phyloP scores from a whole-genome alignment of 2,329 filamentous ascomycete genomes.

The Venturia effusa region DNA sequence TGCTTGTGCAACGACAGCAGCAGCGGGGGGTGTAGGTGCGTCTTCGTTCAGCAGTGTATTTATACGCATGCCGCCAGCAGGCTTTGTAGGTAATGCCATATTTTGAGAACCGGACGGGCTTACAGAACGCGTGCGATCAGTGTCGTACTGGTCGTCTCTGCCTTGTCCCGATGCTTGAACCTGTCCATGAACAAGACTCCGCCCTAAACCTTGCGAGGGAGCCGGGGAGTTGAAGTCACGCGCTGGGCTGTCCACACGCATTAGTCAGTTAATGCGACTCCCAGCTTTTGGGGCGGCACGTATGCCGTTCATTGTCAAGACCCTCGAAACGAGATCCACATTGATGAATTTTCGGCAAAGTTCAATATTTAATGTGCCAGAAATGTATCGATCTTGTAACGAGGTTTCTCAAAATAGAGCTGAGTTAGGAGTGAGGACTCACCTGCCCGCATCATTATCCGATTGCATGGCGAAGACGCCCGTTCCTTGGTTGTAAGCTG shows the following conservation, averaged over 20 bases:
- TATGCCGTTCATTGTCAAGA: not conserved
- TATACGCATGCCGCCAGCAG: constrained; percentile 31
- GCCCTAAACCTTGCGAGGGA: constrained; percentile 17
- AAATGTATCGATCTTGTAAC: constrained; percentile 14
- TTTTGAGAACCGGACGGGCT: constrained; percentile 5
- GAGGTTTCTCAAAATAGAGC: not conserved
- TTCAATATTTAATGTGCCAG: not conserved
- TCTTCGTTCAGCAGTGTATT: constrained; percentile 39
- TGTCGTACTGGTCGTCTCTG: constrained; percentile 31
- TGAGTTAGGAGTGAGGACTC: not conserved
- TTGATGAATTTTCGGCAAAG: not conserved
- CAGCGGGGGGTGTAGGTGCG: constrained; percentile 11
- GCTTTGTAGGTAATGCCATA: constrained; percentile 2
- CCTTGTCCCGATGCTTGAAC: constrained; percentile 19
- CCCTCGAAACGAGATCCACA: not conserved
- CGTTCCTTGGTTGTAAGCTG: constrained; percentile 2
- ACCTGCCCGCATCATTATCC: constrained; percentile 15
- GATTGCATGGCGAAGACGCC: not conserved
- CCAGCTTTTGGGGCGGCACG: not conserved
- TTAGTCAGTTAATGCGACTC: not conserved
- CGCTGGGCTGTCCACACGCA: constrained; percentile 13
- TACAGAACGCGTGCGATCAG: constrained; percentile 22
- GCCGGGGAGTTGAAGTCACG: constrained; percentile 20
- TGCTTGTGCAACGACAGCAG: constrained; percentile 19
- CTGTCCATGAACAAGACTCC: not conserved